Evolutionary conservation across 495 filamentous ascomycete species (phyloP), one percentile per base, ranked within the genome.

Genomic region (Penicillium turbatum): DNA sequence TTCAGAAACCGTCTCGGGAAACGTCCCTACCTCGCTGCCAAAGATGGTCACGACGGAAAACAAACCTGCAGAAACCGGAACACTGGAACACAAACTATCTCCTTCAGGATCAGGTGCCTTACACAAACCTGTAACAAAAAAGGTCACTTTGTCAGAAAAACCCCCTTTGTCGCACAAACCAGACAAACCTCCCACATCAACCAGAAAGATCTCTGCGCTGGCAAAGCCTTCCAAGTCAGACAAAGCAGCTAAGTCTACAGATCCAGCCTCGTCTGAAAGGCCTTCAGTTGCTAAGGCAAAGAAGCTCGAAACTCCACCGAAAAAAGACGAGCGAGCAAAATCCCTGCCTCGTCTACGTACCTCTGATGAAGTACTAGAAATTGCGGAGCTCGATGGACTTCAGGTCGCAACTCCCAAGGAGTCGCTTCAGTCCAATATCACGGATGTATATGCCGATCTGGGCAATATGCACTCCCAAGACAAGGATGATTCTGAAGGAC

Each of bases 331-430:
- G 12, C 54, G 52, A 21, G 42, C 51, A 5, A 61, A 62, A 27
- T 36, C 57, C n/a, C 53, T 60, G 13, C 59, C 64, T 7, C 62
- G 56, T 11, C 30, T 56, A 10, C 61, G 54, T 4, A 53, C 60
- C 6, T 50, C 56, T 5, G 36, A 48, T 9, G 58, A 34, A 48
- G 54, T 61, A 6, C 45, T 60, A 11, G 71, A 69, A 36, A 68
- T 76, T 13, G 73, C 72, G 2, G 73, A 76, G 48, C 47, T 76
- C 27, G 73, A 76, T 42, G 72, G 73, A 6, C 64, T 67, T 21
- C 73, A 76, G 56, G 61, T 76, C 1, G 50, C 49, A 31, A 61
- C 34, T 15, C 45, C 32, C 30, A 61, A 58, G 48, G 44, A 56
- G 5, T 35, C 34, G 13, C 54, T 65, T 27, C 57, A 59, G n/a